Base-by-base conservation (phyloP, 1,284 basidiomycete species). In the Leccinum pachyderme region DNA sequence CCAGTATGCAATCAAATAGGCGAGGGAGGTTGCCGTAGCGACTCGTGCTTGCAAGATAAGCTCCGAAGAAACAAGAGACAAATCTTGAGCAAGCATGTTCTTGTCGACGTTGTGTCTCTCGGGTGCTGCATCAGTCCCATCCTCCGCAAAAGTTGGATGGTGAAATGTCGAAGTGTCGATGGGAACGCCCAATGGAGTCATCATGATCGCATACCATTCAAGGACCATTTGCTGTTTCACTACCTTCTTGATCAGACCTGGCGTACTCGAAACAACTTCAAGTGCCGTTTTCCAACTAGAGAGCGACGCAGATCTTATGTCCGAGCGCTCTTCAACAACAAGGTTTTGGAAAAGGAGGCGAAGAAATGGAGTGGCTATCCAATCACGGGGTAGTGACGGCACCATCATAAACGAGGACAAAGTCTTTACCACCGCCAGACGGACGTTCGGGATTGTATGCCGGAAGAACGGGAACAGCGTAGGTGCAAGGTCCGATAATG, bases 381-480 rank as follows among this genome's bases (percentile, higher is more conserved):
- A 99, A 56, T 87, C 86, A 59, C 82, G 81, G 3, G 90, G 82
- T 32, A 98, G 80, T 1, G 86, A 82, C 5, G 84, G 74, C 1
- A 93, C 87, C 13, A 80, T 78, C 77, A 98, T 87, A 72, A 99
- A 95, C 5, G 91, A 90, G 49, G 87, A 81, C 5, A 99, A 77
- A 0, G 95, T 95, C 58, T 93, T 89, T 54, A 96, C 91, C 6
- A 99, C 95, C 5, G 97, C 90, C 8, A 96, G 80, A 18, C 97
- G 93, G 51, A 99, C 97, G 60, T 89, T 89, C 1, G 91, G 76
- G 66, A 99, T 99, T 0, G 96, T 97, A 73, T 99, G 97, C 11
- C 97, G 90, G 77, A 99, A 96, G 79, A 97, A 99, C 3, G 95
- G 93, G 73, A 94, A 99, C 15, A 98, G 77, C 0, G 88, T 91